Conservation (phyloP, 768 basidiomycete species). For the Boletus rubroflammeus region DNA sequence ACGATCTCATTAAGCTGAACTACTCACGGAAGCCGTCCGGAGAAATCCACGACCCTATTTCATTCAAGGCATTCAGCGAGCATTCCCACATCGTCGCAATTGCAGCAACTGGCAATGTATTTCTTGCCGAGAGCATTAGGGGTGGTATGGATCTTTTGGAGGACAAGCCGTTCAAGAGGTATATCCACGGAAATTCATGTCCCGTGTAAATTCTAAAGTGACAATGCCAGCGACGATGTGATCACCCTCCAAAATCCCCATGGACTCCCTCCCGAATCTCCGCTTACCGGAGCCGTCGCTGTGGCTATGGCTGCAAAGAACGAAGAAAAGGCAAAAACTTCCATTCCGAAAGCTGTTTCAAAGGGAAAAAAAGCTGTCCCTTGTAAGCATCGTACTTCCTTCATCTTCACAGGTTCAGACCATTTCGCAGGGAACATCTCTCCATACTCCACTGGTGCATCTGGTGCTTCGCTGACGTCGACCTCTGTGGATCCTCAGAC, state of each 20-base stretch:
- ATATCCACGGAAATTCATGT: constrained; percentile 11
- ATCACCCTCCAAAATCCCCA: constrained; percentile 94
- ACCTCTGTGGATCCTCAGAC: constrained; percentile 82
- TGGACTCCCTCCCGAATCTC: constrained; percentile 60
- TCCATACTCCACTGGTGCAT: constrained; percentile 85
- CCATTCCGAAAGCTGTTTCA: constrained; percentile 33
- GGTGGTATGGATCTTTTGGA: constrained; percentile 82
- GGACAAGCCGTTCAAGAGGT: constrained; percentile 86
- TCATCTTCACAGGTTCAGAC: neutral
- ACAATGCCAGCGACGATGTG: constrained; percentile 64
- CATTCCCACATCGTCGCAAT: constrained; percentile 95
- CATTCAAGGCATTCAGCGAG: constrained; percentile 95
- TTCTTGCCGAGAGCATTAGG: constrained; percentile 85
- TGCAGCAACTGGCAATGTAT: constrained; percentile 89
- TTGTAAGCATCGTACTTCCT: constrained; percentile 45
- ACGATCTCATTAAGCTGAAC: constrained; percentile 74
- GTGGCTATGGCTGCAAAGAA: constrained; percentile 35
- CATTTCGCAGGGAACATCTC: constrained; percentile 71
- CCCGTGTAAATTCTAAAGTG: neutral
- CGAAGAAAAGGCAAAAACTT: constrained; percentile 28
- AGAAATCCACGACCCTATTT: constrained; percentile 92
- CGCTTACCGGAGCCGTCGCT: constrained; percentile 28
- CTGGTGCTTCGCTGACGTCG: constrained; percentile 91
- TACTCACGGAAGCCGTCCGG: constrained; percentile 83
- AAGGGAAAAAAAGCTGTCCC: constrained; percentile 55